These are phyloP conservation scores for Stramenopiles sp. DNA, from an alignment of 352 stramenopile genomes.

Conservation along the genomic window DNA sequence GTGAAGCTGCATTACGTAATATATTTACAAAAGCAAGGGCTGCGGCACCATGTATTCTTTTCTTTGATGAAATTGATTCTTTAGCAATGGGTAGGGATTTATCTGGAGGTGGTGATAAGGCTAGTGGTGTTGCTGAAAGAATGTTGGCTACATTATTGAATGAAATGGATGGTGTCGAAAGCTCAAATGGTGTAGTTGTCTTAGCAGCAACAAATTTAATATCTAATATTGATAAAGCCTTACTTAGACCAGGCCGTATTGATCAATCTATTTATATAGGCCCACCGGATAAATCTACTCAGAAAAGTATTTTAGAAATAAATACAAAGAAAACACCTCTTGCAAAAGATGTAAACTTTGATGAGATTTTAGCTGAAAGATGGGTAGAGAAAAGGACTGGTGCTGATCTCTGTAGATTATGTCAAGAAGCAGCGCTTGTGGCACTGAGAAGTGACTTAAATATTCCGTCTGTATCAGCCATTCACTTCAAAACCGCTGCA, in stretches of 20 bases:
- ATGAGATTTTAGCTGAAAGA: slow-evolving; percentile 68
- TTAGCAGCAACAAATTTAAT: slow-evolving; percentile 71
- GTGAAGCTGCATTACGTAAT: slow-evolving; percentile 87
- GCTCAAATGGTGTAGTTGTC: slow-evolving; percentile 97
- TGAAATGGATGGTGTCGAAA: slow-evolving; percentile 93
- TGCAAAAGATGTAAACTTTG: slow-evolving; percentile 83
- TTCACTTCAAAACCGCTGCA: no score
- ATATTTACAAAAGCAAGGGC: slow-evolving; percentile 92
- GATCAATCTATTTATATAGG: slow-evolving; percentile 51
- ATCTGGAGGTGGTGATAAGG: slow-evolving; percentile 59
- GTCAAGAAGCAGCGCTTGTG: slow-evolving; percentile 82
- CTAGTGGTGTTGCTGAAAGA: slow-evolving; percentile 78
- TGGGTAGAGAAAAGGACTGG: slow-evolving; percentile 95
- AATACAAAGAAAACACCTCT: slow-evolving; percentile 84
- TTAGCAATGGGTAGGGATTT: slow-evolving; percentile 82
- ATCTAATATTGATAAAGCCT: slow-evolving; percentile 81
- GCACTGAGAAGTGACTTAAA: no score
- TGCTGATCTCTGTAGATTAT: slow-evolving; percentile 97
- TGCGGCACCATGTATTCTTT: slow-evolving; percentile 84
- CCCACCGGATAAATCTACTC: slow-evolving; percentile 79
- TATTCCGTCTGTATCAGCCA: no score
- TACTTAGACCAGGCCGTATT: slow-evolving; percentile 52
- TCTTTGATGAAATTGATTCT: slow-evolving; percentile 98
- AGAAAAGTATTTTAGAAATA: slow-evolving; percentile 69
- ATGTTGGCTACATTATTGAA: slow-evolving; percentile 99